Percentiles rank a stretch among this genome's conserved stretches.
phyloP scores from a whole-genome alignment of 2,329 filamentous ascomycete species.

The Nannizziopsis barbatae region DNA sequence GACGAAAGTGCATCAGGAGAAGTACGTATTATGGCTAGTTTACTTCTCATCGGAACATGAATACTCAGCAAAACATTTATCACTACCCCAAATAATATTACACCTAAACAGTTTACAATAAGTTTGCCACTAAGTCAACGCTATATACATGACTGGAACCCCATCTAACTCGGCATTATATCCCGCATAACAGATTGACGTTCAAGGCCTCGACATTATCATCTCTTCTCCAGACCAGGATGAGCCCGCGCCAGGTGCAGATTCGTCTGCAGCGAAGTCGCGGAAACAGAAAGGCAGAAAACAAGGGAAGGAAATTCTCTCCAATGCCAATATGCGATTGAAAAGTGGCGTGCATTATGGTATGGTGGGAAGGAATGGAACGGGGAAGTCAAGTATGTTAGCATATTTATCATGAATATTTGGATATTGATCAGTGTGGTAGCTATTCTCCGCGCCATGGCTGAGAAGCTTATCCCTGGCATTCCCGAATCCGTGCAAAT shows the following conservation, averaged over 20 bases:
- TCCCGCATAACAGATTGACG: conserved; percentile 44
- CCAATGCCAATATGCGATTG: conserved; percentile 57
- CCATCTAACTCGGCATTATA: neutral
- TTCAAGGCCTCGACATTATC: conserved; percentile 61
- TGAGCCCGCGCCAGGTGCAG: conserved; percentile 12
- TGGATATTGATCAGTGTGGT: neutral
- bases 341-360: conserved; percentile 67
- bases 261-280: conserved; percentile 20
- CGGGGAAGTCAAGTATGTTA: conserved; percentile 70
- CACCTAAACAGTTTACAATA: too few species aligned
- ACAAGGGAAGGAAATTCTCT: conserved; percentile 52
- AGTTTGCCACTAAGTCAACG: too few species aligned
- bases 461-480: conserved; percentile 66
- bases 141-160: neutral
- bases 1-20: conserved; percentile 44
- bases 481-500: conserved; percentile 56
- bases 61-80: too few species aligned
- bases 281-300: conserved; percentile 43
- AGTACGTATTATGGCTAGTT: conserved; percentile 28
- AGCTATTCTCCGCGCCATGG: conserved; percentile 64
- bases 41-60: neutral
- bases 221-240: conserved; percentile 38
- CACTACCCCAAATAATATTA: too few species aligned
- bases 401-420: too few species aligned
- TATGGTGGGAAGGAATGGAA: conserved; percentile 67